Conservation (phyloP, 345 rosid species). For the Gossypium bickii region DNA sequence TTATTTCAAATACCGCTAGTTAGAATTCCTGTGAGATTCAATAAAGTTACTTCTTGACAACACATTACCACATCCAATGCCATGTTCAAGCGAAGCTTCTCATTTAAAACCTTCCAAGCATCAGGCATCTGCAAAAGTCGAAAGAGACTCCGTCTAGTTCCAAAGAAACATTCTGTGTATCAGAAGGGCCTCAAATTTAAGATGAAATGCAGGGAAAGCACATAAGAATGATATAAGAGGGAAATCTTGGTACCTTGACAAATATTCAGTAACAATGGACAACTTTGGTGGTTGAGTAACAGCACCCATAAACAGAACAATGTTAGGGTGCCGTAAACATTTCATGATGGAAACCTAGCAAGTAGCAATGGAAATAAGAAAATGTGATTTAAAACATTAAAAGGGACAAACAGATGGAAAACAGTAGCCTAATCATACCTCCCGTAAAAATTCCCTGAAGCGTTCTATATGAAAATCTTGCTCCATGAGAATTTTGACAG, state of each 20-base stretch:
- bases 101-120: conserved; percentile 28
- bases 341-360: conserved; percentile 52
- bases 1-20: not conserved
- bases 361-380: conserved; percentile 16
- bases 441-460: conserved; percentile 42
- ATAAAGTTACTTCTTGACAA: not conserved
- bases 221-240: conserved; percentile 1
- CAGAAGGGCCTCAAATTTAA: not conserved
- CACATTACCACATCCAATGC: conserved; percentile 57
- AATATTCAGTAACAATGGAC: conserved; percentile 54
- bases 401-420: not conserved
- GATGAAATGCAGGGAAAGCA: not conserved
- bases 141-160: conserved; percentile 48
- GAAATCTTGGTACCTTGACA: conserved; percentile 36
- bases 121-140: conserved; percentile 43
- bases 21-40: not conserved
- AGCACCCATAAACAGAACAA: conserved; percentile 54
- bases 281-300: conserved; percentile 50
- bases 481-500: conserved; percentile 54
- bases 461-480: conserved; percentile 43
- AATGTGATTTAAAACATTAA: not conserved
- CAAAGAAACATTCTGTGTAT: conserved; percentile 12
- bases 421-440: conserved; percentile 30
- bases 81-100: conserved; percentile 42
- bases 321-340: conserved; percentile 46